Base-by-base conservation (phyloP, 495 filamentous ascomycete species). In the Xylaria flabelliformis region DNA sequence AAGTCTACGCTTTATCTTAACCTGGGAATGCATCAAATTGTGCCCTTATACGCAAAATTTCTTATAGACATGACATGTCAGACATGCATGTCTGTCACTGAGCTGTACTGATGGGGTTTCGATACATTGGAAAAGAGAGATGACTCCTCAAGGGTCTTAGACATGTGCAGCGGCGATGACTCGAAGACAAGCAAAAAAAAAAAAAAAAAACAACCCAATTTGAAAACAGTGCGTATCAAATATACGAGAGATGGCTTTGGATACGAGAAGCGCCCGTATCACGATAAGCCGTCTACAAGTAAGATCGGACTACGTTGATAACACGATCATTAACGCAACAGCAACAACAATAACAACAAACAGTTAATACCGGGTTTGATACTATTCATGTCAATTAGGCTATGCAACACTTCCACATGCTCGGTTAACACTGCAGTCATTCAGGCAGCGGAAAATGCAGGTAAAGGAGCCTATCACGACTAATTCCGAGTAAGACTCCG, bases 391-490 rank as follows among this genome's bases (percentile, higher is more conserved):
- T 12, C 36, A 61, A 15, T 17, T 26, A 69, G 51, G 67, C 67
- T 61, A 61, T 55, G 51, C 34, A 61, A n/a, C 13, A 59, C 32
- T 59, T 48, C 53, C 26, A 34, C 34, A 46, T 46, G 48, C 32
- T 56, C 65, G 44, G 36, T 50, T 56, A 66, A 10, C 65, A 67
- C 64, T 53, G 64, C 65, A 67, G 65, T 44, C n/a, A 36, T 29
- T 29, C 5, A 67, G 65, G 21, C 7, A 55, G 24, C 48, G 50
- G 26, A 36, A 26, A 55, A 64, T 64, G 48, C 46, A 63, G 44
- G 58, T n/a, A 64, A 15, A 64, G 50, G 36, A 36, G 9, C 69
- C 46, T 56, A 56, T 64, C 46, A 56, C 13, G 44, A 24, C 36
- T 34, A 32, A 71, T 53, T 41, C 46, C 58, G 29, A 17, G 32